Conservation (phyloP, 305 asterid species). For the Rubia peregrina region DNA sequence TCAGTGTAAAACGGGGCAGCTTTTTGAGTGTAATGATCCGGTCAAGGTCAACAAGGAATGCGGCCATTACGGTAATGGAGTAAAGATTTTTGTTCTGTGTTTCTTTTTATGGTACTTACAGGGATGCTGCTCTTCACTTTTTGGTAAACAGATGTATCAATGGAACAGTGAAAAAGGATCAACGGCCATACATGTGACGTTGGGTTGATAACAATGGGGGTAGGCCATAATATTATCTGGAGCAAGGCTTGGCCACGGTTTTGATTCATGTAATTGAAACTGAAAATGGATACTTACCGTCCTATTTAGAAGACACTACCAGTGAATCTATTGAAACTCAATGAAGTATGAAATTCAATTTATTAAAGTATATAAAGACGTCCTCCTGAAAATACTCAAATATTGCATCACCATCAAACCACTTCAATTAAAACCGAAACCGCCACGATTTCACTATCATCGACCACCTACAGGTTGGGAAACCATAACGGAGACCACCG, state of each 20-base stretch:
- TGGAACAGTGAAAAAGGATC: conserved; percentile 18
- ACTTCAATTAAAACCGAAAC: too few relatives aligned
- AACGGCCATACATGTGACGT: conserved; percentile 8
- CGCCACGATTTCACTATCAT: too few relatives aligned
- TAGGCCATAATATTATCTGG: background rate
- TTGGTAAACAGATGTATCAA: conserved; percentile 16
- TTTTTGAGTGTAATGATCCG: conserved; percentile 13
- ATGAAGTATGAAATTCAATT: too few relatives aligned
- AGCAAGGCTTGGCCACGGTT: background rate
- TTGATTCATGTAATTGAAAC: too few relatives aligned
- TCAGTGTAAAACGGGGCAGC: conserved; percentile 6
- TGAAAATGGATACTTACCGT: too few relatives aligned
- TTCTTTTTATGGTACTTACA: background rate
- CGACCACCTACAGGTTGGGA: too few relatives aligned
- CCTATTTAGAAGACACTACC: too few relatives aligned
- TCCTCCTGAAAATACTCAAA: too few relatives aligned
- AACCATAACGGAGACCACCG: too few relatives aligned
- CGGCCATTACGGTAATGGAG: conserved; percentile 10
- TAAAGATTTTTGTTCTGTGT: background rate
- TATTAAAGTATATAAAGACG: too few relatives aligned
- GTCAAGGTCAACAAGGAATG: background rate
- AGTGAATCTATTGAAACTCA: too few relatives aligned
- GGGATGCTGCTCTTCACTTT: background rate
- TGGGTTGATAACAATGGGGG: background rate
- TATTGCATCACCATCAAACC: too few relatives aligned